A percentile compares a stretch with the other conserved stretches of the same genome.
These are phyloP conservation scores for Neolentinus lepideus DNA, from an alignment of 1,284 basidiomycete species.

Conservation along the genomic window DNA sequence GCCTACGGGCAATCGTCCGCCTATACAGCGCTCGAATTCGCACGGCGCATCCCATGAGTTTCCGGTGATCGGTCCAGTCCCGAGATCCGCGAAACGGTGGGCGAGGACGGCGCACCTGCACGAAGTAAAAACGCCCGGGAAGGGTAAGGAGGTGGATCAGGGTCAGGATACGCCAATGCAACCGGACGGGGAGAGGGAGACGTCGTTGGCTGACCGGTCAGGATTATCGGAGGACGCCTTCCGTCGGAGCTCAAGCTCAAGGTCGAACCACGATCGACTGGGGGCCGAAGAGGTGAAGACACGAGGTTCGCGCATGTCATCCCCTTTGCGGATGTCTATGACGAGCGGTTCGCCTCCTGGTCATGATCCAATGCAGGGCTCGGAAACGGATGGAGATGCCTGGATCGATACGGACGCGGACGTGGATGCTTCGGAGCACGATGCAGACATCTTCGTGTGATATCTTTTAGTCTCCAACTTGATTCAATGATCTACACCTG, in stretches of 20 bases:
- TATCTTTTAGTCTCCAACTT: too few species aligned
- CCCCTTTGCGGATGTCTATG: not conserved
- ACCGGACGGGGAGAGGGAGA: not conserved
- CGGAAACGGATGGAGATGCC: conserved; percentile 9
- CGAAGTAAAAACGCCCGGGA: conserved; percentile 36
- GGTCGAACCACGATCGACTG: not conserved
- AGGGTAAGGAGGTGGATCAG: not conserved
- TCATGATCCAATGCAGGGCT: not conserved
- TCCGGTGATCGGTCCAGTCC: conserved; percentile 23
- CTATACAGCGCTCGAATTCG: conserved; percentile 39
- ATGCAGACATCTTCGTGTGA: not conserved
- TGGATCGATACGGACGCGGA: conserved; percentile 15
- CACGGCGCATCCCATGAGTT: conserved; percentile 25
- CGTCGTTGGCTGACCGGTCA: not conserved
- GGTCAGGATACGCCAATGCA: not conserved
- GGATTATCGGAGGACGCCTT: not conserved
- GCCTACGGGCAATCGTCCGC: conserved; percentile 20
- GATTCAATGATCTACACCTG: too few species aligned
- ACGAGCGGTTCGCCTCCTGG: conserved; percentile 2
- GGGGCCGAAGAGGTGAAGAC: not conserved
- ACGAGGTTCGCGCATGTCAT: not conserved
- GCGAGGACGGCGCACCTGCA: conserved; percentile 69
- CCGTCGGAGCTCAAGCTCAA: not conserved
- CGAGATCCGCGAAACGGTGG: conserved; percentile 50
- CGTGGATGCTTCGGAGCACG: conserved; percentile 10